Base-by-base conservation (phyloP, 2,329 filamentous ascomycete genomes). In the Pseudopyricularia javanii region DNA sequence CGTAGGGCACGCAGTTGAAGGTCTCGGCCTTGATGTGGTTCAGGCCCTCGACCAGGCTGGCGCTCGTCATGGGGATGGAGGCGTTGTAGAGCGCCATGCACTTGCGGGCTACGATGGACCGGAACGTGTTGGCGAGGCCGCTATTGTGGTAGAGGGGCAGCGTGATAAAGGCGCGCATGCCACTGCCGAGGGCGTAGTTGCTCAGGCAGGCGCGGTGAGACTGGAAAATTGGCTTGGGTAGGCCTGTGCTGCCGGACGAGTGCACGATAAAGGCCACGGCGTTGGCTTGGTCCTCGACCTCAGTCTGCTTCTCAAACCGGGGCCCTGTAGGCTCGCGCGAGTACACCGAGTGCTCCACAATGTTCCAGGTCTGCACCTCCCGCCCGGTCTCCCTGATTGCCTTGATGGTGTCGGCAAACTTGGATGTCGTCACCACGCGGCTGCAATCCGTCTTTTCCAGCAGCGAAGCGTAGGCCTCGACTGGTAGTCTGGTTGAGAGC, bases 1-100 rank as follows among this genome's bases (percentile, higher is more conserved):
- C 75, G 57, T 85, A 86, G 0, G 83, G 82, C 0, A 86, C 82
- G 3, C 71, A 74, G 54, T 82, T 75, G 32, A 85, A 74, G 20
- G 77, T 74, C 52, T 83, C 72, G 1, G 76, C 70, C 17, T 70
- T 56, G 53, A 71, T 61, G 7, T 61, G 61, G 7, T 63, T 57
- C 58, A 80, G 69, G 11, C 71, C 71, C 5, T 65, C 60, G 2
- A 76, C 62, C 2, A 82, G 63, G 15, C 72, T 67, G n/a, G 69
- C 65, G 2, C 66, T 67, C 0, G 80, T 80, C 3, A 83, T 62
- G 0, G 81, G 80, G 3, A 82, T 59, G 2, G 68, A 66, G 3
- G 76, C 73, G 56, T 78, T 82, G 60, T 75, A 78, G 45, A 83
- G 60, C 52, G 74, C 71, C 12, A 79, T 73, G 0, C 70, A 63